A percentile compares a stretch with the other conserved stretches of the same genome.
Evolutionary conservation across 73 alveolate species (phyloP).

Genomic region (Paramecium tetraurelia): DNA sequence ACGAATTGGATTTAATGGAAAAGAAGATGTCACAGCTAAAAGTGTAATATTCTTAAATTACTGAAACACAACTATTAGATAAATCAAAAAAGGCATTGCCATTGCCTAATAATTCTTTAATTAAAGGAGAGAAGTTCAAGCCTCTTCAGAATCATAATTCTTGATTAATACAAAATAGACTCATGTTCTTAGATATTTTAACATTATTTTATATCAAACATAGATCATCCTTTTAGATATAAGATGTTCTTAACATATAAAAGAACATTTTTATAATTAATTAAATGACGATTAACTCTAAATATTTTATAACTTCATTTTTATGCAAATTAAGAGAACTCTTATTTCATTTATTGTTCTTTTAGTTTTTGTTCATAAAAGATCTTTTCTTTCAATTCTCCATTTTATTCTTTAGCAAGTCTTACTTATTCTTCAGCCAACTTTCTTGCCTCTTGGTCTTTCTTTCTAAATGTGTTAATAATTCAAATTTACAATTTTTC

Average conservation of each 20-base stretch:
- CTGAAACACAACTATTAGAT: slow-evolving; percentile 13
- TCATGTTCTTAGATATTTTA: neutral
- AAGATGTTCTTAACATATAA: too few relatives aligned
- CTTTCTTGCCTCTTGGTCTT: slow-evolving; percentile 35
- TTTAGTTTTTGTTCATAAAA: slow-evolving; percentile 13
- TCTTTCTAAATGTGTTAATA: neutral
- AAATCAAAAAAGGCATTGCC: slow-evolving; percentile 7
- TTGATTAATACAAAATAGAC: neutral
- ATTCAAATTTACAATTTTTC: slow-evolving; percentile 30
- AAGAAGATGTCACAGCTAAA: neutral
- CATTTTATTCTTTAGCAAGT: slow-evolving; percentile 45
- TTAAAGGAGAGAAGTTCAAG: neutral
- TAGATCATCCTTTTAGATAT: too few relatives aligned
- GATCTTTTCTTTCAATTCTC: slow-evolving; percentile 28
- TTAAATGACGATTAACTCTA: neutral
- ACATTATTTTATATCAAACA: too few relatives aligned
- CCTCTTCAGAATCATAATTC: slow-evolving; percentile 36
- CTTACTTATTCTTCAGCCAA: slow-evolving; percentile 22
- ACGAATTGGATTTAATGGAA: slow-evolving; percentile 47
- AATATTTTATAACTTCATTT: neutral
- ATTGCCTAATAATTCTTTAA: neutral
- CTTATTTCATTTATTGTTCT: slow-evolving; percentile 42
- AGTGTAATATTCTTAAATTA: neutral
- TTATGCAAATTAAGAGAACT: slow-evolving; percentile 44
- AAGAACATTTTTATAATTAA: neutral